Evolutionary conservation across 176 grass and related monocot genomes (phyloP), one percentile per base, ranked within the genome.

Genomic region (Eleusine coracana): DNA sequence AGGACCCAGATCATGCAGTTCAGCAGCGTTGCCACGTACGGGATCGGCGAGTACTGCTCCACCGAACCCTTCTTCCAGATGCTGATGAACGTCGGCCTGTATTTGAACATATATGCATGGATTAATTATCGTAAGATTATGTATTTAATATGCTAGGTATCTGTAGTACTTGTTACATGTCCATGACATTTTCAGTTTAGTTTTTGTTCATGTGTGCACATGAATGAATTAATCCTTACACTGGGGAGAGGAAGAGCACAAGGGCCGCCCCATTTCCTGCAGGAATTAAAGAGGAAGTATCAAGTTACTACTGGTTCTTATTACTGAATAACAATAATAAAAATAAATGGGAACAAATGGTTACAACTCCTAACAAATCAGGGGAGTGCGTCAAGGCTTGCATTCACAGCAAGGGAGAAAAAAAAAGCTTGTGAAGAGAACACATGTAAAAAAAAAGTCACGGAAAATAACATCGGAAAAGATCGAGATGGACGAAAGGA

Each of bases 1-100:
- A 93, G 38, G 67, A 98, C 96, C 96, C 96, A 98, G 87, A 98
- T 90, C 96, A 98, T 90, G 96, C 96, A 98, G 83, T 98, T 98
- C 7, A 98, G 92, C 1, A 98, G 87, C 10, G 96, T 98, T 21
- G 92, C 92, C 7, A 93, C 68, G 85, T 98, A 98, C 11, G 96
- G 96, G 42, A 95, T 68, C 59, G 93, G 54, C 52, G 96, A 95
- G 93, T 93, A 98, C 84, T 94, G 91, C 86, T 99, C 96, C 76
- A 99, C 96, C 10, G 91, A 87, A 6, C 86, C 16, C 73, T 87
- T 96, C 82, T 99, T 99, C 85, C 96, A 93, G 86, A 99, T 99
- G 23, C 69, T 56, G 16, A 38, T 12, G 79, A 99, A 99, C 7
- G 96, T 99, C 45, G 96, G 93, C 91, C 96, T 98, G 88, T 17